Conservation (phyloP, 1,284 basidiomycete species). For the Ustanciosporium gigantosporum region DNA sequence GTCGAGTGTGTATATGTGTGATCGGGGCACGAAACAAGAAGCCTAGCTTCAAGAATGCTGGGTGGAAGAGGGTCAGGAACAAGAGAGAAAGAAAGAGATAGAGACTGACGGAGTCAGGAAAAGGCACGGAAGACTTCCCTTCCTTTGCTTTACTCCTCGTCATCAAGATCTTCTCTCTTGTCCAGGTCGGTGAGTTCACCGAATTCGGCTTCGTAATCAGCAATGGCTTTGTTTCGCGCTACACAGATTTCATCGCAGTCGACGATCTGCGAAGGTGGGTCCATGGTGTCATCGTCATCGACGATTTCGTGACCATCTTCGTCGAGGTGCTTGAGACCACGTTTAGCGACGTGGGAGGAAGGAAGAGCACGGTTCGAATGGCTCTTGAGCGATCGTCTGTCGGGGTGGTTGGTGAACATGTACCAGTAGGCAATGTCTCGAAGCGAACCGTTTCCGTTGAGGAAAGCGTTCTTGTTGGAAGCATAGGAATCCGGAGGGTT, state of each 20-base stretch:
- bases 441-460: slow-evolving; percentile 41
- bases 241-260: slow-evolving; percentile 42
- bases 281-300: slow-evolving; percentile 34
- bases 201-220: slow-evolving; percentile 20
- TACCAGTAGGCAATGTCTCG: slow-evolving; percentile 49
- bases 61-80: not conserved
- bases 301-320: slow-evolving; percentile 36
- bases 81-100: not conserved
- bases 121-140: not conserved
- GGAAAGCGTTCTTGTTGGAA: slow-evolving; percentile 54
- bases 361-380: slow-evolving; percentile 43
- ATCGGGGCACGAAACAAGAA: no score
- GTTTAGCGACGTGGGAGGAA: slow-evolving; percentile 18
- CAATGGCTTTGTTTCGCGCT: slow-evolving; percentile 25
- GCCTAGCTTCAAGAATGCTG: no score
- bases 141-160: not conserved
- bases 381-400: slow-evolving; percentile 15
- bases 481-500: slow-evolving; percentile 54
- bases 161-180: slow-evolving; percentile 15
- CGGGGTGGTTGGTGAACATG: slow-evolving; percentile 23
- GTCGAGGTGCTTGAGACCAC: slow-evolving; percentile 30
- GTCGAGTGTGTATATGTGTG: no score
- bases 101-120: not conserved
- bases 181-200: slow-evolving; percentile 26
- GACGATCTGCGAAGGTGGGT: slow-evolving; percentile 18